These are phyloP conservation scores for Boletales sp. DNA, from an alignment of 768 basidiomycete species.

Conservation along the genomic window DNA sequence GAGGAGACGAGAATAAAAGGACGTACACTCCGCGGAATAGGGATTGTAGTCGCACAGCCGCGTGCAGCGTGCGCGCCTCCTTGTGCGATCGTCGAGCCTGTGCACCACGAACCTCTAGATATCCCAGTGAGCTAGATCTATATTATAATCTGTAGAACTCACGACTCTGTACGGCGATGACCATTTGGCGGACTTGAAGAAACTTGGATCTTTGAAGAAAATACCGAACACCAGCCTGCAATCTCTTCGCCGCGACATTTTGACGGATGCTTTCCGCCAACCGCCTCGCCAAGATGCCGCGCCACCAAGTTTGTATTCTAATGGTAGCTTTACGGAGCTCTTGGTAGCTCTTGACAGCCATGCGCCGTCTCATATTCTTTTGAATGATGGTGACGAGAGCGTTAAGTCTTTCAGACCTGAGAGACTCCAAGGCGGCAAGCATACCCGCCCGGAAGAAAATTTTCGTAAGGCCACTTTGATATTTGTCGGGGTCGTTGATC, in stretches of 20 bases:
- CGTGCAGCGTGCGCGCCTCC: slow-evolving; percentile 52
- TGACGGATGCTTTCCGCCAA: slow-evolving; percentile 69
- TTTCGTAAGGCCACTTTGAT: slow-evolving; percentile 94
- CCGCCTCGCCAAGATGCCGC: slow-evolving; percentile 74
- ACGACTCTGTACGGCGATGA: slow-evolving; percentile 84
- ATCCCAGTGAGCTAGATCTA: slow-evolving; percentile 4
- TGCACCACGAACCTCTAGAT: slow-evolving; percentile 67
- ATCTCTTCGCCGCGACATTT: slow-evolving; percentile 67
- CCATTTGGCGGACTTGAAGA: slow-evolving; percentile 53
- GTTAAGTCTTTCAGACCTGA: slow-evolving; percentile 85
- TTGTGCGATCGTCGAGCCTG: slow-evolving; percentile 61
- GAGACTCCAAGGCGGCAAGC: slow-evolving; percentile 91
- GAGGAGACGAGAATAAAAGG: slow-evolving; percentile 16
- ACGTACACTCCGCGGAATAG: slow-evolving; percentile 87
- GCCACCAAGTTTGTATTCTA: slow-evolving; percentile 92
- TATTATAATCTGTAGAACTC: slow-evolving; percentile 33
- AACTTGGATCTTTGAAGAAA: slow-evolving; percentile 75
- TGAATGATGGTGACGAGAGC: slow-evolving; percentile 92
- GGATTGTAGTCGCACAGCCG: slow-evolving; percentile 74
- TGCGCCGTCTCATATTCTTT: slow-evolving; percentile 89
- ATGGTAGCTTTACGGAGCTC: slow-evolving; percentile 70
- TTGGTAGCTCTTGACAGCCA: slow-evolving; percentile 81
- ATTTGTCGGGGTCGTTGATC: slow-evolving; percentile 92
- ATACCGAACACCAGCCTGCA: slow-evolving; percentile 71
- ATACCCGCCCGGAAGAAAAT: slow-evolving; percentile 99